These are phyloP conservation scores for Echinosphaeria canescens DNA, from an alignment of 2,329 filamentous ascomycete genomes.

Conservation along the genomic window DNA sequence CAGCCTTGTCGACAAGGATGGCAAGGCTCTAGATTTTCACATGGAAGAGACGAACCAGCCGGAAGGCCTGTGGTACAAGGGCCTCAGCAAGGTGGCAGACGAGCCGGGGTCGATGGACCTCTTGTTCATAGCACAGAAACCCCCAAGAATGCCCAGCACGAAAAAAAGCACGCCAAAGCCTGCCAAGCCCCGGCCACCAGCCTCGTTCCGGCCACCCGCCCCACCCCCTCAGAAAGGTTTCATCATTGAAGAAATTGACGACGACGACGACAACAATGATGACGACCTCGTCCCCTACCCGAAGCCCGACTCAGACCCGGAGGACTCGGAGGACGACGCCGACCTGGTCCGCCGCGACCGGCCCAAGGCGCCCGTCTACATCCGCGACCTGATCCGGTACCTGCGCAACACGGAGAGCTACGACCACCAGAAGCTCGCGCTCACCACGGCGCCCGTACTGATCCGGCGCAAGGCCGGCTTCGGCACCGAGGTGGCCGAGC, in stretches of 20 bases:
- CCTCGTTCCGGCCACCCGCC: too few relatives aligned
- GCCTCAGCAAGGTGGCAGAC: slow-evolving; percentile 40
- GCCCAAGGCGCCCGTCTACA: slow-evolving; percentile 68
- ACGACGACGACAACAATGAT: slow-evolving; percentile 31
- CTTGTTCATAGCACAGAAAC: too few relatives aligned
- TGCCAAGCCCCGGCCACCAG: too few relatives aligned
- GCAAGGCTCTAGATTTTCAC: slow-evolving; percentile 62
- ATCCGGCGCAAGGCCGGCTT: slow-evolving; percentile 80
- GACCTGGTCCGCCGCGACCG: slow-evolving; percentile 72
- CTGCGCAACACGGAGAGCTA: slow-evolving; percentile 67
- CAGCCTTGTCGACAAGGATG: slow-evolving; percentile 39
- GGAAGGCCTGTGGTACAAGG: slow-evolving; percentile 58
- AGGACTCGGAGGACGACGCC: slow-evolving; percentile 86
- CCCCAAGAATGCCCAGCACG: too few relatives aligned
- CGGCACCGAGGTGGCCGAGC: slow-evolving; percentile 70
- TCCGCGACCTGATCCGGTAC: slow-evolving; percentile 62
- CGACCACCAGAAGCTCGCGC: slow-evolving; percentile 61
- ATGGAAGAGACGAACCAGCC: slow-evolving; percentile 54
- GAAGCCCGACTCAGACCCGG: slow-evolving; percentile 72
- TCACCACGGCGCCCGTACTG: slow-evolving; percentile 54
- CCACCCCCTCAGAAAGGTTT: slow-evolving; percentile 16
- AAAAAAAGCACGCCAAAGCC: slow-evolving; percentile 9
- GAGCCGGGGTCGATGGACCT: too few relatives aligned
- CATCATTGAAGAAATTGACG: slow-evolving; percentile 44
- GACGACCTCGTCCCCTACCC: slow-evolving; percentile 56